phyloP scores from a whole-genome alignment of 2,329 filamentous ascomycete genomes.

The Esteya vermicola region DNA sequence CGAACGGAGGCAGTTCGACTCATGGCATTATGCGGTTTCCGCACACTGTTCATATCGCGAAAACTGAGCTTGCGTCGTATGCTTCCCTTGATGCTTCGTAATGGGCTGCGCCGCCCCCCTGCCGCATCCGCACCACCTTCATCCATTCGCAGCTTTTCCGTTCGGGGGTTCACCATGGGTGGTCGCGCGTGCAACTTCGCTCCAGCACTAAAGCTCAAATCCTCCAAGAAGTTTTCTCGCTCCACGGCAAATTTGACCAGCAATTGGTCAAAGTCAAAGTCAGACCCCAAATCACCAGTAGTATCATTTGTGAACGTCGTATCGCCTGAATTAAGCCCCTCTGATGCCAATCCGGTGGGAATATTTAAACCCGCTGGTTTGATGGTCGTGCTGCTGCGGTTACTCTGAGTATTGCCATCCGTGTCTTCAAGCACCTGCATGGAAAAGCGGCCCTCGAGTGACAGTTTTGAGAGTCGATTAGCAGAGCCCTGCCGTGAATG shows the following conservation, averaged over 20 bases:
- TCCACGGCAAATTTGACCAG: conserved; percentile 92
- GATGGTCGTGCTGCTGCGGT: conserved; percentile 53
- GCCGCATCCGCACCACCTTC: conserved; percentile 34
- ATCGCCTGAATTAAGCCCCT: not conserved
- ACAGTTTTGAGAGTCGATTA: conserved; percentile 39
- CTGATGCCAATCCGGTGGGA: not conserved
- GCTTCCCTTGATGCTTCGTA: conserved; percentile 59
- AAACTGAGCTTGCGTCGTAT: conserved; percentile 87
- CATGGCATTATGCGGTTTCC: not conserved
- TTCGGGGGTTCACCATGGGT: conserved; percentile 62
- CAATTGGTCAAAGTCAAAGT: conserved; percentile 89
- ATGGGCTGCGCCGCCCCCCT: conserved; percentile 38
- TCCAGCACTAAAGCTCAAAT: conserved; percentile 77
- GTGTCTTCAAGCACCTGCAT: conserved; percentile 42
- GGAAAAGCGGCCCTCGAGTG: conserved; percentile 31
- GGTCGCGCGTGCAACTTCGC: conserved; percentile 57
- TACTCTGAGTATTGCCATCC: conserved; percentile 44
- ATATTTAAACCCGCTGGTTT: not conserved
- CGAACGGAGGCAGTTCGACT: conserved; percentile 41
- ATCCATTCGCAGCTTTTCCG: conserved; percentile 68
- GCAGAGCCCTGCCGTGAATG: conserved; percentile 49
- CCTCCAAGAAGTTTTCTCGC: conserved; percentile 82
- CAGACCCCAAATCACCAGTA: too few relatives aligned
- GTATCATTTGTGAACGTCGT: too few relatives aligned
- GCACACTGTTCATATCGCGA: conserved; percentile 73